Evolutionary conservation across 441 rosid genomes (phyloP), one percentile per base, ranked within the genome.

Genomic region (Dalechampia spathulata): DNA sequence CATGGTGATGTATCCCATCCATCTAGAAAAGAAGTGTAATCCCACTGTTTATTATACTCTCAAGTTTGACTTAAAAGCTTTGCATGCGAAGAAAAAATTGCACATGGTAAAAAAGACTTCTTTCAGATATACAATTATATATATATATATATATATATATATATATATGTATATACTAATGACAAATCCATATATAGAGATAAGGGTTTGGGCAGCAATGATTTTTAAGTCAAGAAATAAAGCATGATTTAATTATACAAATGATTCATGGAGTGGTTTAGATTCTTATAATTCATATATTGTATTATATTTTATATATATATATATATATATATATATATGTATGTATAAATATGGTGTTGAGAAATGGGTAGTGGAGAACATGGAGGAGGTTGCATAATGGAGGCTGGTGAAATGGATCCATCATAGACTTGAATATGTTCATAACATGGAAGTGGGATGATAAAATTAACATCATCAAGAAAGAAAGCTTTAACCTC

Each of bases 21-120:
- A 52, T 71, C 70, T 62, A 8, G 54, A 65, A 67, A 59, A 40
- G 30, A 23, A 40, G 26, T 26, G 41, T 57, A 49, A 46, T 25
- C 8, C 27, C 32, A n/a, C n/a, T 28, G 58, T 34, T 37, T 46
- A 60, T 28, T 42, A 32, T 30, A 63, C 70, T 67, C 70, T 61
- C 63, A 42, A 62, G 32, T 58, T 73, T 75, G 81, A 73, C 77
- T 68, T 71, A 44, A 26, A 43, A 30, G 61, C 58, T 57, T 36
- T 38, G 26, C 57, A 41, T 25, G 74, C 5, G 64, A 61, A 63
- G 77, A 77, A 72, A n/a, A n/a, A 59, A 19, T n/a, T 47, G 65
- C 57, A 42, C 58, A 51, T 46, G 6, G n/a, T 17, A 9, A 52
- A 26, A 25, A 41, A 20, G 2, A 11, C 11, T 4, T 14, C n/a